Conservation (phyloP, 768 basidiomycete genomes). For the Lactarius deliciosus region DNA sequence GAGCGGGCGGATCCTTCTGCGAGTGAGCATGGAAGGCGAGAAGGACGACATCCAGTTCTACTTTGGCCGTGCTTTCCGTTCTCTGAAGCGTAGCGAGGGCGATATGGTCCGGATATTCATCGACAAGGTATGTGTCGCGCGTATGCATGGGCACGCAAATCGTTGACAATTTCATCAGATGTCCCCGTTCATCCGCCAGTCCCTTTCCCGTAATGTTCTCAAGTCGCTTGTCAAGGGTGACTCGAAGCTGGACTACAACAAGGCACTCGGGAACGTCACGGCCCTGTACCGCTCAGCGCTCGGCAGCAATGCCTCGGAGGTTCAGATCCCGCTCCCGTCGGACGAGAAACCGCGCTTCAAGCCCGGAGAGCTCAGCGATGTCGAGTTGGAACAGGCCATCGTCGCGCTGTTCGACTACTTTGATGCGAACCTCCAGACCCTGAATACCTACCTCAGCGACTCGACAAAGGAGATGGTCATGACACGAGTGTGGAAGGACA, state of each 20-base stretch:
- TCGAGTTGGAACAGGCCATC: constrained; percentile 93
- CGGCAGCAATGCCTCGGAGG: constrained; percentile 62
- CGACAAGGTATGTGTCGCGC: constrained; percentile 70
- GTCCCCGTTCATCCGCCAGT: constrained; percentile 89
- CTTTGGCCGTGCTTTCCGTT: constrained; percentile 94
- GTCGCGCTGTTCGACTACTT: constrained; percentile 93
- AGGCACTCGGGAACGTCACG: constrained; percentile 78
- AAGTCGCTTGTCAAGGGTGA: constrained; percentile 72
- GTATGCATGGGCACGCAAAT: background rate
- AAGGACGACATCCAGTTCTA: constrained; percentile 97
- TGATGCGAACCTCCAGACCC: constrained; percentile 85
- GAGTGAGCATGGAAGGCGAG: constrained; percentile 98
- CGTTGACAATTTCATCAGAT: constrained; percentile 53
- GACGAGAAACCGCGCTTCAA: constrained; percentile 75
- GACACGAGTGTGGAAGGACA: constrained; percentile 94
- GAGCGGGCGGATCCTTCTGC: constrained; percentile 77
- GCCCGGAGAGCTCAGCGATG: constrained; percentile 82
- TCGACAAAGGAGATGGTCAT: constrained; percentile 90
- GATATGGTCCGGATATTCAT: constrained; percentile 97
- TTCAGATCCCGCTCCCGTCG: constrained; percentile 72
- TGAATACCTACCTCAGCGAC: constrained; percentile 85
- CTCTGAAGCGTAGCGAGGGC: constrained; percentile 85
- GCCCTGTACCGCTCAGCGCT: constrained; percentile 81
- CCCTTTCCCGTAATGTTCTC: constrained; percentile 71
- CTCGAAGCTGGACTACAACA: constrained; percentile 81